phyloP scores from a whole-genome alignment of 2,329 filamentous ascomycete genomes.

The Aspergillus persii region DNA sequence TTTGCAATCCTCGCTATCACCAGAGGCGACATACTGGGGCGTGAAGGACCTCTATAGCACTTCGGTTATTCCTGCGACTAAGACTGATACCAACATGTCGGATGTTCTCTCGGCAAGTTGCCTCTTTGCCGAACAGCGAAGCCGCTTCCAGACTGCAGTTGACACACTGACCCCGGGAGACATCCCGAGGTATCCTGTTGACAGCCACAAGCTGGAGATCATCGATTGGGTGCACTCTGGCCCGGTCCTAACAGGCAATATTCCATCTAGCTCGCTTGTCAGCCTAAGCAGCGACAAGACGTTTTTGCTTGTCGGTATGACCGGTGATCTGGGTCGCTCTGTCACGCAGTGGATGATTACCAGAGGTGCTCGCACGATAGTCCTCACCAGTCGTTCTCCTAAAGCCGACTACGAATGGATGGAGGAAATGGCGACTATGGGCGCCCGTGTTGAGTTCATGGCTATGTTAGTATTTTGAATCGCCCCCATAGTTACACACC shows the following conservation, averaged over 20 bases:
- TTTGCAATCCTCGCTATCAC: background rate
- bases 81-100: background rate
- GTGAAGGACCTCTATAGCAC: background rate
- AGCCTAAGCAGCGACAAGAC: constrained; percentile 14
- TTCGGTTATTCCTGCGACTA: background rate
- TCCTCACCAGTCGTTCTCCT: constrained; percentile 26
- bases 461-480: constrained; percentile 4
- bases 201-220: background rate
- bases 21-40: background rate
- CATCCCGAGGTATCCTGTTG: background rate
- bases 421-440: constrained; percentile 9
- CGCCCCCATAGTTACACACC: too few species aligned
- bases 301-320: constrained; percentile 25
- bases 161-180: background rate
- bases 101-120: background rate
- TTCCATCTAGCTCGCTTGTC: constrained; percentile 7
- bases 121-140: background rate
- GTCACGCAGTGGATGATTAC: constrained; percentile 28
- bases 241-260: background rate
- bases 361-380: constrained; percentile 23
- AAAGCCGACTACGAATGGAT: constrained; percentile 20
- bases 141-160: background rate
- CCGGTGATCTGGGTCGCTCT: constrained; percentile 23
- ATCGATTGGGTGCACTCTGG: constrained; percentile 1
- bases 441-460: constrained; percentile 9